Evolutionary conservation across 2,329 filamentous ascomycete species (phyloP).

Genomic region (Ampelomyces quisqualis): DNA sequence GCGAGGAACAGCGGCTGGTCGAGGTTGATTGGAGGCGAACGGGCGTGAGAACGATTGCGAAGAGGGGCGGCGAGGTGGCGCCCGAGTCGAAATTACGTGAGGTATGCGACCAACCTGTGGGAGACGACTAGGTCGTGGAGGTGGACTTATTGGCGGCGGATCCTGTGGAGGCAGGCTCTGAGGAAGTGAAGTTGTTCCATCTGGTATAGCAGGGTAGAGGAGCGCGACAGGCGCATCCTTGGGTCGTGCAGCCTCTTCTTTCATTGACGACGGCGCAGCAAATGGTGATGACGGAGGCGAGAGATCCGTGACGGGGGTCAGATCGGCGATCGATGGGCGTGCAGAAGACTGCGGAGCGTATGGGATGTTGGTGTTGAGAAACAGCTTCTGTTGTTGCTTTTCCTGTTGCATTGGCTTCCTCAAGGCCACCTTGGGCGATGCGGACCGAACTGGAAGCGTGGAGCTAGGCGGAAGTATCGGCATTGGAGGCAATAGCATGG

Average conservation of each 20-base stretch:
- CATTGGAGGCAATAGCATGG: slow-evolving; percentile 43
- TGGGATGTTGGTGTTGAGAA: slow-evolving; percentile 25
- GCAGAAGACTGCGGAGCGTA: slow-evolving; percentile 6
- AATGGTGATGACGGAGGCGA: slow-evolving; percentile 35
- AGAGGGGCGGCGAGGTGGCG: slow-evolving; percentile 64
- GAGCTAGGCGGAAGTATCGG: slow-evolving; percentile 35
- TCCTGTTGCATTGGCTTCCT: slow-evolving; percentile 17
- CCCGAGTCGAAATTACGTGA: slow-evolving; percentile 68
- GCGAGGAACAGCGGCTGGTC: slow-evolving; percentile 34
- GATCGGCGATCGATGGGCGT: slow-evolving; percentile 25
- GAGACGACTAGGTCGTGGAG: slow-evolving; percentile 62
- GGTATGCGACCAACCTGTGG: slow-evolving; percentile 85
- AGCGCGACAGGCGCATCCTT: background rate
- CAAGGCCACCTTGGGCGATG: slow-evolving; percentile 42
- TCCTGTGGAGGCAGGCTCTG: slow-evolving; percentile 26
- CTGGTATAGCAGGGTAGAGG: background rate
- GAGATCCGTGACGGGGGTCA: slow-evolving; percentile 40
- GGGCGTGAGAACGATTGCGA: slow-evolving; percentile 84
- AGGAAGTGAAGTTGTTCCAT: slow-evolving; percentile 7
- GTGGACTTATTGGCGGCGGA: slow-evolving; percentile 28
- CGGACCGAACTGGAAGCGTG: slow-evolving; percentile 28
- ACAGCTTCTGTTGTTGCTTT: slow-evolving; percentile 18
- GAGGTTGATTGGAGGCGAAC: slow-evolving; percentile 58
- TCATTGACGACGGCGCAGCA: slow-evolving; percentile 17
- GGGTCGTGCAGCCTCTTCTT: slow-evolving; percentile 7